These are phyloP conservation scores for Rutstroemia sp. DNA, from an alignment of 2,329 filamentous ascomycete genomes.

Conservation along the genomic window DNA sequence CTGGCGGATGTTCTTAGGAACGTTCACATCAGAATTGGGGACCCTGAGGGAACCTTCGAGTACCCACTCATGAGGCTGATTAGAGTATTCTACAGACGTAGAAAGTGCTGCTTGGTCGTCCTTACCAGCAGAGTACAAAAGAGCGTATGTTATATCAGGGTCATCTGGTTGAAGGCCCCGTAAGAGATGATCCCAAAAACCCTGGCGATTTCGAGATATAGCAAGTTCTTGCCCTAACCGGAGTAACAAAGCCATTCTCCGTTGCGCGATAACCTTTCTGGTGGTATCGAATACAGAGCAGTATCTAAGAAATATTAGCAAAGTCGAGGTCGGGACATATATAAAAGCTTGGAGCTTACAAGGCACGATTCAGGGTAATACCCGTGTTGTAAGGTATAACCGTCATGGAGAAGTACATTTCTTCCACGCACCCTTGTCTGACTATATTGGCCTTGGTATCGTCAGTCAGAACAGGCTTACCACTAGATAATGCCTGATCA, in stretches of 20 bases:
- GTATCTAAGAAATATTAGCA: slow-evolving; percentile 36
- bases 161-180: slow-evolving; percentile 64
- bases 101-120: slow-evolving; percentile 35
- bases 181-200: slow-evolving; percentile 65
- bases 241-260: slow-evolving; percentile 68
- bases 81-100: slow-evolving; percentile 15
- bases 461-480: no score
- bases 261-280: slow-evolving; percentile 63
- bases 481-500: slow-evolving; percentile 16
- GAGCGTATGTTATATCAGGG: slow-evolving; percentile 64
- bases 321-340: no score
- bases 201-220: slow-evolving; percentile 60
- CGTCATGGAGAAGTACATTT: slow-evolving; percentile 17
- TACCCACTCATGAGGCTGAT: slow-evolving; percentile 14
- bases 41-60: slow-evolving; percentile 18
- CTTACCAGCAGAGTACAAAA: slow-evolving; percentile 68
- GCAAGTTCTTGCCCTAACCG: slow-evolving; percentile 70
- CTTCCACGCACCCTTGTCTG: background rate
- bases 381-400: slow-evolving; percentile 19
- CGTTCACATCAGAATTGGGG: background rate
- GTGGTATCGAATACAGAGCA: slow-evolving; percentile 71
- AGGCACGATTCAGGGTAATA: slow-evolving; percentile 13
- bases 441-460: no score
- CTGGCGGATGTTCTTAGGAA: slow-evolving; percentile 1
- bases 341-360: slow-evolving; percentile 12